Evolutionary conservation across 2,329 filamentous ascomycete genomes (phyloP).

Genomic region (Chrysoporthe deuterocubensis): DNA sequence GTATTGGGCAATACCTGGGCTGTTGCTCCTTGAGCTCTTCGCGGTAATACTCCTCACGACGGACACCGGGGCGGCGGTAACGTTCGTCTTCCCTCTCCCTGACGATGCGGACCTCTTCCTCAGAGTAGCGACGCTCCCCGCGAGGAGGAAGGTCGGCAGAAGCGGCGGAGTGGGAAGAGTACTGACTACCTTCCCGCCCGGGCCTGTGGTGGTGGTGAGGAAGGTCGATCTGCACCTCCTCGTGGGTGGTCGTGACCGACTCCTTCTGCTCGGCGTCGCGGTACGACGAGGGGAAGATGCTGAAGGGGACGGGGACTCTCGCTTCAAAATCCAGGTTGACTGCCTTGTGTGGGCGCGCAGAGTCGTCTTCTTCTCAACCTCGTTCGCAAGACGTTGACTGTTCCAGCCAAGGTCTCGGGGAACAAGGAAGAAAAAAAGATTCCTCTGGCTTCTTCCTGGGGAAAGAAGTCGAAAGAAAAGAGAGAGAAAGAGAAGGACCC

Average conservation of each 20-base stretch:
- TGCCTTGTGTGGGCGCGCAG: constrained; percentile 63
- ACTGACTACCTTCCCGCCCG: constrained; percentile 93
- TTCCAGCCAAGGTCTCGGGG: constrained; percentile 38
- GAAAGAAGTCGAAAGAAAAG: constrained; percentile 56
- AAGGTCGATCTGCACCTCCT: constrained; percentile 87
- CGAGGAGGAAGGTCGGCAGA: constrained; percentile 67
- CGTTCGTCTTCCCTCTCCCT: constrained; percentile 78
- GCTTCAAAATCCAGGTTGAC: constrained; percentile 99
- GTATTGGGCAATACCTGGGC: constrained; percentile 30
- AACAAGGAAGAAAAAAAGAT: constrained; percentile 67
- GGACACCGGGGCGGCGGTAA: constrained; percentile 72
- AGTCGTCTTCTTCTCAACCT: constrained; percentile 51
- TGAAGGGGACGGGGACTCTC: constrained; percentile 98
- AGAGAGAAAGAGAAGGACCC: constrained; percentile 44
- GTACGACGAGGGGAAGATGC: constrained; percentile 99
- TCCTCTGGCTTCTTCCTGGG: constrained; percentile 47
- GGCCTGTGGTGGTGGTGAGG: constrained; percentile 72
- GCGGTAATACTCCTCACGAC: constrained; percentile 53
- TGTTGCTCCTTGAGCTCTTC: constrained; percentile 50
- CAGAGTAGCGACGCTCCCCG: constrained; percentile 64
- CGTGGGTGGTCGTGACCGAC: constrained; percentile 65
- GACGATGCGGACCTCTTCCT: constrained; percentile 85
- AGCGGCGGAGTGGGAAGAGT: constrained; percentile 70
- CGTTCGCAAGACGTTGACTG: constrained; percentile 41
- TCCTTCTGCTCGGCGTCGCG: constrained; percentile 49